Evolutionary conservation across 2,329 filamentous ascomycete genomes (phyloP).

Genomic region (Basipetospora chlamydospora): DNA sequence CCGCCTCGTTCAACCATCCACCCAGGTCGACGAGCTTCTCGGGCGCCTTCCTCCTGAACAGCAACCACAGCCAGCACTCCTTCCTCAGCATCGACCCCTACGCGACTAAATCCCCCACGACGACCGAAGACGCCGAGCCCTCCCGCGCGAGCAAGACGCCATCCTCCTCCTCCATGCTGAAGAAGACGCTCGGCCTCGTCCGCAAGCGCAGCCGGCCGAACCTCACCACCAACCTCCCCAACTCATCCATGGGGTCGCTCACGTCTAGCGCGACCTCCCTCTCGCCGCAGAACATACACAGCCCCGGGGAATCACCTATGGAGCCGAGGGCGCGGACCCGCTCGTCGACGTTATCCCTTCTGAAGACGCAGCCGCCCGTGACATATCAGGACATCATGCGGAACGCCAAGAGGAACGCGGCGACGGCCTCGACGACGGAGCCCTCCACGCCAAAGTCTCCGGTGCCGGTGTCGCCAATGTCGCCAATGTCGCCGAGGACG

Average conservation of each 20-base stretch:
- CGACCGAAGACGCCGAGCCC: slow-evolving; percentile 10
- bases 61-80: slow-evolving; percentile 15
- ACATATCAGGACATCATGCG: slow-evolving; percentile 34
- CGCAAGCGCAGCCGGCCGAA: slow-evolving; percentile 39
- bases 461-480: slow-evolving; percentile 9
- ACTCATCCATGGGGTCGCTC: neutral
- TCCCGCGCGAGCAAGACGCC: slow-evolving; percentile 24
- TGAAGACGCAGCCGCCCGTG: slow-evolving; percentile 14
- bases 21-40: slow-evolving; percentile 29
- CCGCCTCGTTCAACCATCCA: slow-evolving; percentile 14
- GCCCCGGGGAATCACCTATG: slow-evolving; percentile 18
- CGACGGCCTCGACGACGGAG: too few species aligned
- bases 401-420: slow-evolving; percentile 26
- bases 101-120: slow-evolving; percentile 20
- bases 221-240: slow-evolving; percentile 17
- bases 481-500: slow-evolving; percentile 7
- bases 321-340: slow-evolving; percentile 7
- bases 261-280: slow-evolving; percentile 4
- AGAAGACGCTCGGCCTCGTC: slow-evolving; percentile 37
- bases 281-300: slow-evolving; percentile 21
- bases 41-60: slow-evolving; percentile 18
- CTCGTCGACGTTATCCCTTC: too few species aligned
- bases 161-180: slow-evolving; percentile 26
- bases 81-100: slow-evolving; percentile 43
- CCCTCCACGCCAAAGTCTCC: slow-evolving; percentile 1